phyloP scores from a whole-genome alignment of 2,329 filamentous ascomycete genomes.

The Fusarium stilboides region DNA sequence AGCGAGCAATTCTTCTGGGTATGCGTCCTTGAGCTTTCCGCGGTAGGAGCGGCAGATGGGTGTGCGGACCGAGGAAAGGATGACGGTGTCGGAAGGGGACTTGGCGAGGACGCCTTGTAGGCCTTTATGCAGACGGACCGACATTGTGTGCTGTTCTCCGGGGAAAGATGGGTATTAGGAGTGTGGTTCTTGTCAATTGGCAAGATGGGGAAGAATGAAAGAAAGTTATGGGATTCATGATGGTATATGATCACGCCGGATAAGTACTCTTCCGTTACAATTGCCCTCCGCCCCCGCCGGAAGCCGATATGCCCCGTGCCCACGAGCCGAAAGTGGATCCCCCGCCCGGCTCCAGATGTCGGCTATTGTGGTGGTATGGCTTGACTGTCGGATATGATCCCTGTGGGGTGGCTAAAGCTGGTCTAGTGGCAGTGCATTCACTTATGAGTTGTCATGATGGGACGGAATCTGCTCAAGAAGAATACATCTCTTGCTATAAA shows the following conservation, averaged over 20 bases:
- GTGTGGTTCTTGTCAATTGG: constrained; percentile 2
- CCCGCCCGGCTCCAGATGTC: constrained; percentile 45
- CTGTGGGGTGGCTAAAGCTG: constrained; percentile 19
- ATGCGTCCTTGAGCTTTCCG: constrained; percentile 87
- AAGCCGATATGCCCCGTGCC: constrained; percentile 38
- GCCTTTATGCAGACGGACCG: constrained; percentile 60
- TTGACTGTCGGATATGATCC: constrained; percentile 32
- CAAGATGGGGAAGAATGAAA: constrained; percentile 5
- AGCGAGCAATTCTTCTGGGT: constrained; percentile 89
- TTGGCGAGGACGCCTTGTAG: constrained; percentile 84
- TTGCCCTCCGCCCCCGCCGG: constrained; percentile 33
- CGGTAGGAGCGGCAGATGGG: constrained; percentile 88
- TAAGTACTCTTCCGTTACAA: constrained; percentile 46
- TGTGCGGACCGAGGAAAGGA: constrained; percentile 91
- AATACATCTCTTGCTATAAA: background rate
- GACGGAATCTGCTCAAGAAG: background rate
- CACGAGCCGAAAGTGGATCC: constrained; percentile 39
- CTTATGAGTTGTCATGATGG: constrained; percentile 17
- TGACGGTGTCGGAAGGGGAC: constrained; percentile 84
- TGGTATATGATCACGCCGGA: constrained; percentile 32
- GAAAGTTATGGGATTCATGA: constrained; percentile 9
- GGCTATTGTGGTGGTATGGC: constrained; percentile 42
- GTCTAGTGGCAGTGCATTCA: constrained; percentile 25
- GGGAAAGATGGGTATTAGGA: constrained; percentile 1
- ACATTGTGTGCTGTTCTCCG: constrained; percentile 24